A percentile compares a stretch with the other conserved stretches of the same genome.
Conservation (phyloP, 805 yeast genomes). For the Starmerella vaccinii region DNA sequence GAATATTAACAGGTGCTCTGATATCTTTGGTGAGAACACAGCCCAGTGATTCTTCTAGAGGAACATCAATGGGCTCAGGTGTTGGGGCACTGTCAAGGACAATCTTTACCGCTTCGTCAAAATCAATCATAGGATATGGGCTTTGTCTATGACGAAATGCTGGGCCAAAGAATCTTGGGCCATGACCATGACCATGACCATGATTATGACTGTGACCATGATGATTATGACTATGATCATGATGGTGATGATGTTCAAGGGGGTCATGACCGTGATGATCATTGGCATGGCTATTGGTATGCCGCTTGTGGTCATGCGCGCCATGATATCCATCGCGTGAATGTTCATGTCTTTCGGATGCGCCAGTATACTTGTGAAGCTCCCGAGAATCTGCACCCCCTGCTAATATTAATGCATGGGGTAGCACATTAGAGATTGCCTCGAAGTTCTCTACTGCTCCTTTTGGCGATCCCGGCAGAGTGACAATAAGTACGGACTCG, state of each 20-base stretch:
- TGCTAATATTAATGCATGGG: conserved; percentile 38
- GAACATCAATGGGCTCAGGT: conserved; percentile 23
- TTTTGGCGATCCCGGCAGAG: conserved; percentile 46
- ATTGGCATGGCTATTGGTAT: background rate
- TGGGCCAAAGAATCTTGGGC: conserved; percentile 36
- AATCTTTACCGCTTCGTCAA: conserved; percentile 33
- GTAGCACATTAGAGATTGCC: conserved; percentile 33
- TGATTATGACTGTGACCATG: conserved; percentile 20
- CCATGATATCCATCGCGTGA: too few relatives aligned
- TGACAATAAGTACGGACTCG: conserved; percentile 34
- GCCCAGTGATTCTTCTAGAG: conserved; percentile 33
- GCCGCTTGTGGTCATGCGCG: too few relatives aligned
- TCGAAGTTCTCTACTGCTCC: conserved; percentile 39
- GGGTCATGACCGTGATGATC: conserved; percentile 17
- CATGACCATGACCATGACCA: conserved; percentile 21
- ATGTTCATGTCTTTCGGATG: background rate
- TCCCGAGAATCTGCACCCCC: conserved; percentile 33
- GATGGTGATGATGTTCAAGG: conserved; percentile 9
- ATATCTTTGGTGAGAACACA: conserved; percentile 38
- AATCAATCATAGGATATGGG: conserved; percentile 41
- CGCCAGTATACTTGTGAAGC: conserved; percentile 34
- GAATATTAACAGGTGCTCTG: conserved; percentile 35
- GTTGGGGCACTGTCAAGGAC: conserved; percentile 33
- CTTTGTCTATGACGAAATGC: conserved; percentile 40
- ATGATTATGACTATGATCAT: conserved; percentile 17